A percentile compares a stretch with the other conserved stretches of the same genome.
Conservation (phyloP, 495 filamentous ascomycete species). For the Annulohypoxylon moriforme region DNA sequence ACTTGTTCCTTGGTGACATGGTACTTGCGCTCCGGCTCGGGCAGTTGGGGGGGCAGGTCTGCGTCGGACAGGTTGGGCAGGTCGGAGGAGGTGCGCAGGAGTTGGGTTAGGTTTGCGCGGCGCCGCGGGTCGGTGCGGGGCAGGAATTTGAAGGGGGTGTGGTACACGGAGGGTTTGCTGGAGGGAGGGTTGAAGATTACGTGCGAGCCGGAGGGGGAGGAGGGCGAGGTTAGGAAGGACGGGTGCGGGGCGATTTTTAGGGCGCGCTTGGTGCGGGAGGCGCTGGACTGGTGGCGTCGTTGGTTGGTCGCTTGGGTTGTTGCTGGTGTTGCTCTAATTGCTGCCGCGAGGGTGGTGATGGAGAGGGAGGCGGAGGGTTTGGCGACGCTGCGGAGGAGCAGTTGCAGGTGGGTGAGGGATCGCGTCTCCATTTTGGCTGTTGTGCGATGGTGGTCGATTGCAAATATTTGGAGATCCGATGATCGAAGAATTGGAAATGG, state of each 20-base stretch:
- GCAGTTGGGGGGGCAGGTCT: conserved; percentile 65
- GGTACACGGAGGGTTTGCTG: conserved; percentile 80
- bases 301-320: conserved; percentile 65
- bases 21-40: conserved; percentile 68
- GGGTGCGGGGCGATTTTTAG: conserved; percentile 78
- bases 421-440: conserved; percentile 45
- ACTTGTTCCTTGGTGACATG: conserved; percentile 80
- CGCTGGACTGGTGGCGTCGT: conserved; percentile 77
- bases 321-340: conserved; percentile 42
- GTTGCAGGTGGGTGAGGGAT: conserved; percentile 44
- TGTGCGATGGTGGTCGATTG: neutral
- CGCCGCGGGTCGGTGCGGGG: conserved; percentile 80
- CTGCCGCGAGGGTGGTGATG: conserved; percentile 71
- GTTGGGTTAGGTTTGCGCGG: conserved; percentile 56
- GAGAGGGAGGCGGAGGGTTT: conserved; percentile 43
- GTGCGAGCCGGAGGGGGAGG: conserved; percentile 52
- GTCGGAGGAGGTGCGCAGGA: conserved; percentile 39
- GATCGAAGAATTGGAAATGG: neutral
- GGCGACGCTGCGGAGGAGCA: conserved; percentile 41
- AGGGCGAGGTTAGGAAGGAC: conserved; percentile 67
- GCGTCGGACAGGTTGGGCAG: neutral
- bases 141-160: conserved; percentile 92
- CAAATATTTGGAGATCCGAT: neutral
- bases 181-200: conserved; percentile 97
- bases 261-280: conserved; percentile 75